Evolutionary conservation across 768 basidiomycete species (phyloP).

Genomic region (Clitopilus hobsonii): DNA sequence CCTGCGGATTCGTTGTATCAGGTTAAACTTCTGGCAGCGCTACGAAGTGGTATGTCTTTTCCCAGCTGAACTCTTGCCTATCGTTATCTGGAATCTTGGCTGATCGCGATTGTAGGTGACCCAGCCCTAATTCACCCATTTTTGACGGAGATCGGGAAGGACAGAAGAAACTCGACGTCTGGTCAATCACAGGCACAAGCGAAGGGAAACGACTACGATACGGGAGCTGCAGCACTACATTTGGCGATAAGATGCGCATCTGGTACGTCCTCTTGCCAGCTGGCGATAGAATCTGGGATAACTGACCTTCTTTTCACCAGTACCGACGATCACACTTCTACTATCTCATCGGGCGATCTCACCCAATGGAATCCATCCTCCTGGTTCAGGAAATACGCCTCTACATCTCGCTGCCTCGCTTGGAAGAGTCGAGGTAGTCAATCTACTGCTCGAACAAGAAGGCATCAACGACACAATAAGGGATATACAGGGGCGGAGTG

Average conservation of each 20-base stretch:
- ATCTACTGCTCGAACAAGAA: constrained; percentile 59
- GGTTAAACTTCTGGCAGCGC: constrained; percentile 59
- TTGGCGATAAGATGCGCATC: constrained; percentile 63
- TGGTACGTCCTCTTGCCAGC: constrained; percentile 27
- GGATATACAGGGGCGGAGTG: constrained; percentile 39
- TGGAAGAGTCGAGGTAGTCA: constrained; percentile 54
- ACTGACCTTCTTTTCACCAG: constrained; percentile 20
- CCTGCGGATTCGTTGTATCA: constrained; percentile 48
- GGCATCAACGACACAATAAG: constrained; percentile 27
- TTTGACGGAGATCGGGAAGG: constrained; percentile 69
- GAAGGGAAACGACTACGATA: not conserved
- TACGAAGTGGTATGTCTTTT: constrained; percentile 48
- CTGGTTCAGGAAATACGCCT: constrained; percentile 55
- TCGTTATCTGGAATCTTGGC: not conserved
- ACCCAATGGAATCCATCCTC: constrained; percentile 56
- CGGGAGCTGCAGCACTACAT: constrained; percentile 56
- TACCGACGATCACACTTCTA: constrained; percentile 52
- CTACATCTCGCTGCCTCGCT: constrained; percentile 53
- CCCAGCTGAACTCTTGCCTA: not conserved
- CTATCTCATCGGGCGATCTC: constrained; percentile 56
- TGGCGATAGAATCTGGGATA: not conserved
- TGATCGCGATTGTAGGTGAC: constrained; percentile 28
- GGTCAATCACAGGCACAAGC: not conserved
- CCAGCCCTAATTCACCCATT: constrained; percentile 78
- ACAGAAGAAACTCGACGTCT: constrained; percentile 35